phyloP scores from a whole-genome alignment of 2,329 filamentous ascomycete species.

The Aspergillus calidoustus region DNA sequence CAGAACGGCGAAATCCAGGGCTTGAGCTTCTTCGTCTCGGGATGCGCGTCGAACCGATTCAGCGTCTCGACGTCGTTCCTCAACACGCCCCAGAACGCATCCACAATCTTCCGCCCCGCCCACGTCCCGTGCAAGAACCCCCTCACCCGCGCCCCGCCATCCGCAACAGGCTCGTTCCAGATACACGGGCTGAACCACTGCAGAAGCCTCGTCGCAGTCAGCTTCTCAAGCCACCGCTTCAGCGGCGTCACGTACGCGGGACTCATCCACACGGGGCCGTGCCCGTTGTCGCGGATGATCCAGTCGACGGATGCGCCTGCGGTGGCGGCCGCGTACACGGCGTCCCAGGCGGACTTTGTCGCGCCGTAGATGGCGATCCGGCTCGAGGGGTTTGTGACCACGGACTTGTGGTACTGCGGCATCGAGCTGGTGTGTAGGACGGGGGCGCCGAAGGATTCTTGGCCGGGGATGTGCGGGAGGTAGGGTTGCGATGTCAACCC shows the following conservation, averaged over 20 bases:
- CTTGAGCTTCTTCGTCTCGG: constrained; percentile 51
- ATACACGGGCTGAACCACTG: constrained; percentile 77
- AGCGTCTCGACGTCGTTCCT: constrained; percentile 53
- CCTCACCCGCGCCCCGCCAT: constrained; percentile 55
- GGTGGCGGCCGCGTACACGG: constrained; percentile 61
- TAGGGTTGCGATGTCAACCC: constrained; percentile 64
- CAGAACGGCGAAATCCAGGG: constrained; percentile 56
- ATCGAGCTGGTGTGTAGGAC: constrained; percentile 65
- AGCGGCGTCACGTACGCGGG: constrained; percentile 66
- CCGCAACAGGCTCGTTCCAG: constrained; percentile 62
- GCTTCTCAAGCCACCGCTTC: constrained; percentile 70
- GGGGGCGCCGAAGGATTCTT: constrained; percentile 55
- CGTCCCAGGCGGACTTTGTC: constrained; percentile 67
- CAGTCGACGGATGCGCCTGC: constrained; percentile 55
- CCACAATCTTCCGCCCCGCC: constrained; percentile 54
- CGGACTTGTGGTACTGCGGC: constrained; percentile 37
- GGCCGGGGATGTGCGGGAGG: constrained; percentile 57
- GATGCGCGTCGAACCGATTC: constrained; percentile 52
- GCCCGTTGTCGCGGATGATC: constrained; percentile 48
- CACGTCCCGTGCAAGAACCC: constrained; percentile 57
- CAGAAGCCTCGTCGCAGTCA: constrained; percentile 68
- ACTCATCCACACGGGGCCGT: constrained; percentile 47
- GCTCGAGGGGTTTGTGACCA: constrained; percentile 38
- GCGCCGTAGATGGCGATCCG: constrained; percentile 59
- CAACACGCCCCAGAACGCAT: constrained; percentile 60